These are phyloP conservation scores for Aspergillus thermomutatus DNA, from an alignment of 2,329 filamentous ascomycete genomes.

Conservation along the genomic window DNA sequence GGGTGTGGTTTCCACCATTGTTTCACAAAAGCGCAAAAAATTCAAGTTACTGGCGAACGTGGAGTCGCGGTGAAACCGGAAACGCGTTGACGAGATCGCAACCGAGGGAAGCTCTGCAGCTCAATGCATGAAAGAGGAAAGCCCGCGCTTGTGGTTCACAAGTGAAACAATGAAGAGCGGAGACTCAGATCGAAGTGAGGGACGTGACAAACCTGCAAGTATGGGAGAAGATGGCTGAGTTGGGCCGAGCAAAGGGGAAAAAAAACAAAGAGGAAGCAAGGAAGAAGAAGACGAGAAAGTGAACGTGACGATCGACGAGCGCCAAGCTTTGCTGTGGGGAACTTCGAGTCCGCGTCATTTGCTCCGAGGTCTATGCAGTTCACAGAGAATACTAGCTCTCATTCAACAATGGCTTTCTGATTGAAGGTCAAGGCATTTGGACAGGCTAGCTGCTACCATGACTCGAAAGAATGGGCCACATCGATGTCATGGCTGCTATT, in stretches of 20 bases:
- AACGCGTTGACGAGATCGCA: constrained; percentile 3
- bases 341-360: not conserved
- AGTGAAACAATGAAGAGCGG: not conserved
- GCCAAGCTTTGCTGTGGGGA: constrained; percentile 10
- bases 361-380: not conserved
- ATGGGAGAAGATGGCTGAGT: not conserved
- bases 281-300: not conserved
- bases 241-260: not conserved
- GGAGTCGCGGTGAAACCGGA: constrained; percentile 3
- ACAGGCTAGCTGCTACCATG: not conserved
- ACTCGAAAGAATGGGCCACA: not conserved
- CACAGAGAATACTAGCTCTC: not conserved
- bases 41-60: constrained; percentile 2
- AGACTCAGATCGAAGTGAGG: not conserved
- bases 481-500: not conserved
- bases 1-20: constrained; percentile 22
- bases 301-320: constrained; percentile 12
- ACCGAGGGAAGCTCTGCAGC: constrained; percentile 12
- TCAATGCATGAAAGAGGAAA: constrained; percentile 16
- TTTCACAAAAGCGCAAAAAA: constrained; percentile 14
- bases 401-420: not conserved
- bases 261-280: constrained; percentile 4
- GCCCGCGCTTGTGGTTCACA: constrained; percentile 2
- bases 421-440: no score
- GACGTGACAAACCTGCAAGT: not conserved